Evolutionary conservation across 495 filamentous ascomycete species (phyloP), one percentile per base, ranked within the genome.

Genomic region (Aspergillus funiculosus): DNA sequence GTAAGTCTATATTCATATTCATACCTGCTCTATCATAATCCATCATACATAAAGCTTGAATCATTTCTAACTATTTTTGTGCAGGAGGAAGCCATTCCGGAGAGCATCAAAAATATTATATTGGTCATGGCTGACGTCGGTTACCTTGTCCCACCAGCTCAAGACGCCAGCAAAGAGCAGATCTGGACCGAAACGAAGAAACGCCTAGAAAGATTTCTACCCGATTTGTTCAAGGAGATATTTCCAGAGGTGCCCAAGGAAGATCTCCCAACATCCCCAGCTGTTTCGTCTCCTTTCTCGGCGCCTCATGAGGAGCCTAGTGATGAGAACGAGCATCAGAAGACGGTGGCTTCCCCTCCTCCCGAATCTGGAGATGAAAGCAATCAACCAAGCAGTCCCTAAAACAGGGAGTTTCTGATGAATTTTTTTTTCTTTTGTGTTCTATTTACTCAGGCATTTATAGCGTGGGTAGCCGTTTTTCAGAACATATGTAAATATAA

Each of bases 31-130:
- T n/a, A n/a, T n/a, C n/a, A n/a, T n/a, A n/a, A n/a, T n/a, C n/a
- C n/a, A n/a, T n/a, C n/a, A n/a, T n/a, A n/a, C n/a, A n/a, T n/a
- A n/a, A n/a, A n/a, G n/a, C n/a, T n/a, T n/a, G n/a, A n/a, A n/a
- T n/a, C n/a, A n/a, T 25, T 3, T 26, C 46, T 52, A 18, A 44
- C 32, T 14, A 19, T n/a, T n/a, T 8, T 5, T 25, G 6, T 54
- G 43, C 52, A 91, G 84, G 88, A 94, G 65, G 91, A 97, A 71
- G 90, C 92, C 21, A 87, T 99, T 3, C 87, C 89, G 4, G 94
- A 99, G 61, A 89, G 85, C 53, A 68, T 99, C 49, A 99, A 97
- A 67, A 99, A 99, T 50, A 88, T 97, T 40, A 73, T 99, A 10
- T 75, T 97, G 10, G 91, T 99, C 53, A 97, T 99, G 92, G 80